Conservation (phyloP, 2,329 filamentous ascomycete genomes). For the Cytospora leucostoma region DNA sequence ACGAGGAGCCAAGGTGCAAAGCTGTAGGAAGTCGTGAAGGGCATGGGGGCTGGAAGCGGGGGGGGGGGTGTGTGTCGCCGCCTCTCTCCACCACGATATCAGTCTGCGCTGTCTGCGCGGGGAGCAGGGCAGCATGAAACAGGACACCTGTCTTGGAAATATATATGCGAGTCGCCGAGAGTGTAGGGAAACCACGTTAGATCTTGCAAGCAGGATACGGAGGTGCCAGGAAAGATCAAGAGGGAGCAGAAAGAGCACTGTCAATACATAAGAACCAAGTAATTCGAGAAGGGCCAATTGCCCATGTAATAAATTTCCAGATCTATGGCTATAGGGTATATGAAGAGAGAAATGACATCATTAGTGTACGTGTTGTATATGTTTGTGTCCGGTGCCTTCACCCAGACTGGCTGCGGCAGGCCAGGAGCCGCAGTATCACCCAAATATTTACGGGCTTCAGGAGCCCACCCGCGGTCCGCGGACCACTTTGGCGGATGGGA, state of each 20-base stretch:
- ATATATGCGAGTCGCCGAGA: no score
- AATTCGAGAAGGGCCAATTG: background rate
- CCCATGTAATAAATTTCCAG: background rate
- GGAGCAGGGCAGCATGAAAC: no score
- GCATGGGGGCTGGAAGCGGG: no score
- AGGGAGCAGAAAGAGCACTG: background rate
- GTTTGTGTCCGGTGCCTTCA: background rate
- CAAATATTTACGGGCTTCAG: background rate
- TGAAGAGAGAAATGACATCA: background rate
- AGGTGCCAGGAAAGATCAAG: background rate
- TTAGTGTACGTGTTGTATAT: background rate
- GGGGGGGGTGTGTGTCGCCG: no score
- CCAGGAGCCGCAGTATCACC: background rate
- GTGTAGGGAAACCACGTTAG: background rate
- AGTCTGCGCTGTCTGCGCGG: no score
- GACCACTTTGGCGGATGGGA: background rate
- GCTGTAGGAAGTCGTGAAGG: no score
- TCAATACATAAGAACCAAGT: background rate
- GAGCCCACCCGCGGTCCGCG: no score
- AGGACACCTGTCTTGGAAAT: no score
- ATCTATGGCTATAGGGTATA: conserved; percentile 1
- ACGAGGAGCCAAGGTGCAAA: no score
- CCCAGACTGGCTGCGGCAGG: background rate
- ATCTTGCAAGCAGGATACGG: background rate
- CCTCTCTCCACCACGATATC: no score